phyloP scores from a whole-genome alignment of 2,329 filamentous ascomycete genomes.

The Aspergillus neoniger region DNA sequence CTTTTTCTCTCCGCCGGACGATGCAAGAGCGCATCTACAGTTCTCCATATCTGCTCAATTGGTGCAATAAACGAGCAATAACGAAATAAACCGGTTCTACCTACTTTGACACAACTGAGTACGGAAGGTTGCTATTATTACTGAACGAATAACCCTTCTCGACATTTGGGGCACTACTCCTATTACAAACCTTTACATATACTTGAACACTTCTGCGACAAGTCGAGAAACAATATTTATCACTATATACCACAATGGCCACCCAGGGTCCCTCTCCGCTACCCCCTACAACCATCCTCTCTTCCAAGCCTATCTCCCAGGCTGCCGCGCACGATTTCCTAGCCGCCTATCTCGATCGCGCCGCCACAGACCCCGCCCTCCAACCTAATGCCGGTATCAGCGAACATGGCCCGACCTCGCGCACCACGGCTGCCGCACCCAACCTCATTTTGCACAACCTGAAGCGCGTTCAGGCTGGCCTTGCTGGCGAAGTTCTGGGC shows the following conservation, averaged over 20 bases:
- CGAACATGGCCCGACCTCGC: conserved; percentile 46
- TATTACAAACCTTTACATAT: background rate
- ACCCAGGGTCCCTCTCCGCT: conserved; percentile 39
- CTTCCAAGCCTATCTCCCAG: conserved; percentile 39
- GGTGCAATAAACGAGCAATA: background rate
- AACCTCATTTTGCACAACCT: conserved; percentile 49
- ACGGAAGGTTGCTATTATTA: too few species aligned
- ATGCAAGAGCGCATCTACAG: conserved; percentile 5
- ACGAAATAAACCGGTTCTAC: too few species aligned
- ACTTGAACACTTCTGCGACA: background rate
- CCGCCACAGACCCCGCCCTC: conserved; percentile 44
- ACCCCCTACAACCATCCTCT: conserved; percentile 41
- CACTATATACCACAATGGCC: conserved; percentile 34
- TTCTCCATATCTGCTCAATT: background rate
- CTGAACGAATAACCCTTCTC: too few species aligned
- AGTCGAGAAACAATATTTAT: background rate
- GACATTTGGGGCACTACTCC: background rate
- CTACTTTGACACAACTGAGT: too few species aligned
- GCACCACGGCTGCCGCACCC: conserved; percentile 42
- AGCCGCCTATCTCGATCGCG: conserved; percentile 45
- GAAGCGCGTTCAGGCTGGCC: conserved; percentile 47
- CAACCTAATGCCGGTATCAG: conserved; percentile 49
- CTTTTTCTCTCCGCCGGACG: conserved; percentile 13
- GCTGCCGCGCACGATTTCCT: conserved; percentile 46
- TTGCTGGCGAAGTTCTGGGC: conserved; percentile 46